Evolutionary conservation across 768 basidiomycete species (phyloP).

Genomic region (Tulasnella sp.): DNA sequence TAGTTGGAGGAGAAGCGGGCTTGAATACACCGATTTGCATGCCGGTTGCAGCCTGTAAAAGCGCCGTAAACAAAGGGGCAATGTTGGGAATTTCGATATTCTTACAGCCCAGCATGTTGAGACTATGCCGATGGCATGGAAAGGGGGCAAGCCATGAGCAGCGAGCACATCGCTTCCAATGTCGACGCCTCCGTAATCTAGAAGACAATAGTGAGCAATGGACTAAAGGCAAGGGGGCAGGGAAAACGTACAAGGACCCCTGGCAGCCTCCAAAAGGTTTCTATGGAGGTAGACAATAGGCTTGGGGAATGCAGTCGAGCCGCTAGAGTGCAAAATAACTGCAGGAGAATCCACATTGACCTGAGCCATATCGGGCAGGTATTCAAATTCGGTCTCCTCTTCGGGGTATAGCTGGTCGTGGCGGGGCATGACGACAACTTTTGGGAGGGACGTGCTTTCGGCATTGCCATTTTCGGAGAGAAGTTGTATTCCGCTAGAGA

Average conservation of each 20-base stretch:
- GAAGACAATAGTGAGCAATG: neutral
- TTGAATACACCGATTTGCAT: conserved; percentile 8
- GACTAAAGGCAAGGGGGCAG: neutral
- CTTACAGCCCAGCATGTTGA: neutral
- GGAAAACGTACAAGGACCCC: conserved; percentile 5
- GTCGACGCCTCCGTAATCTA: conserved; percentile 12
- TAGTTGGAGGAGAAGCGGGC: conserved; percentile 9
- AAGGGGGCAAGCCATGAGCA: neutral
- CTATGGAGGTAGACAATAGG: conserved; percentile 11
- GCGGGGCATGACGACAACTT: neutral
- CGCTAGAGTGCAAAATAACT: conserved; percentile 24
- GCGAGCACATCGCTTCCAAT: neutral
- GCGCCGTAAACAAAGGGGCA: too few species aligned
- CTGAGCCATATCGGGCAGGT: conserved; percentile 23
- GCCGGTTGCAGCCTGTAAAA: too few species aligned
- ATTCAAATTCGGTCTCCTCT: conserved; percentile 20
- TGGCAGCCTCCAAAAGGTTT: neutral
- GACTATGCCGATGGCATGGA: conserved; percentile 15
- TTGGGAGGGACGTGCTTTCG: neutral
- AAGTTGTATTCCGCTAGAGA: conserved; percentile 4
- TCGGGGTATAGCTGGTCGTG: neutral
- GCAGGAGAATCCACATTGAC: conserved; percentile 15
- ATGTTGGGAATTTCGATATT: too few species aligned
- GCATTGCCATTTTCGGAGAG: neutral
- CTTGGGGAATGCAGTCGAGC: conserved; percentile 20